A percentile compares a stretch with the other conserved stretches of the same genome.
Conservation (phyloP, 2,329 filamentous ascomycete genomes). For the Fusarium sp. region DNA sequence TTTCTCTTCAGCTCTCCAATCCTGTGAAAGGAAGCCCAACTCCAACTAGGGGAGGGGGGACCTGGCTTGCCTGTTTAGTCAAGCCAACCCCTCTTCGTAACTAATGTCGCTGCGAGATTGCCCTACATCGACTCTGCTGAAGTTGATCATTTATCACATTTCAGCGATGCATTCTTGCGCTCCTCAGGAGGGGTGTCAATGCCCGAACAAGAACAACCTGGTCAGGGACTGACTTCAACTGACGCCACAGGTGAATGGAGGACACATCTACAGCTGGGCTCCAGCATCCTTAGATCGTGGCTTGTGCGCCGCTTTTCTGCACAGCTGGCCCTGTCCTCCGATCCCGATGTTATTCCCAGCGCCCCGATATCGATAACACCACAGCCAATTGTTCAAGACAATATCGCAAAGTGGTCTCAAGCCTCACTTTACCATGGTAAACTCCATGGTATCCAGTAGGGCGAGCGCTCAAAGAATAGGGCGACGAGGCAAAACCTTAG, state of each 20-base stretch:
- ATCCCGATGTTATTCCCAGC: slow-evolving; percentile 31
- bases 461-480: slow-evolving; percentile 24
- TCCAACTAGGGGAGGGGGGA: slow-evolving; percentile 33
- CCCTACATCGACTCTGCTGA: slow-evolving; percentile 19
- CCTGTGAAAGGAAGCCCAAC: slow-evolving; percentile 1
- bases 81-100: slow-evolving; percentile 17
- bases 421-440: slow-evolving; percentile 23
- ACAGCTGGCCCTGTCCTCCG: slow-evolving; percentile 24
- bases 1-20: slow-evolving; percentile 30
- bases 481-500: slow-evolving; percentile 18
- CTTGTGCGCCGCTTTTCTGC: slow-evolving; percentile 24
- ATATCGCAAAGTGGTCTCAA: slow-evolving; percentile 19
- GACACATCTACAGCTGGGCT: slow-evolving; percentile 10
- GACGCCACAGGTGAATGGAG: slow-evolving; percentile 19
- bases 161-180: slow-evolving; percentile 5
- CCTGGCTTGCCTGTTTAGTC: slow-evolving; percentile 2
- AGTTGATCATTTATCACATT: slow-evolving; percentile 39
- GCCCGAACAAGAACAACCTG: slow-evolving; percentile 5
- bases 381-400: slow-evolving; percentile 20
- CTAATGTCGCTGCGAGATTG: slow-evolving; percentile 29
- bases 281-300: slow-evolving; percentile 36
- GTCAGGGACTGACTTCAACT: slow-evolving; percentile 9
- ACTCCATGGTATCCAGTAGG: slow-evolving; percentile 24
- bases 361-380: slow-evolving; percentile 28
- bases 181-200: slow-evolving; percentile 9